Evolutionary conservation across 2,329 filamentous ascomycete genomes (phyloP).

Genomic region (Pyricularia pennisetigena): DNA sequence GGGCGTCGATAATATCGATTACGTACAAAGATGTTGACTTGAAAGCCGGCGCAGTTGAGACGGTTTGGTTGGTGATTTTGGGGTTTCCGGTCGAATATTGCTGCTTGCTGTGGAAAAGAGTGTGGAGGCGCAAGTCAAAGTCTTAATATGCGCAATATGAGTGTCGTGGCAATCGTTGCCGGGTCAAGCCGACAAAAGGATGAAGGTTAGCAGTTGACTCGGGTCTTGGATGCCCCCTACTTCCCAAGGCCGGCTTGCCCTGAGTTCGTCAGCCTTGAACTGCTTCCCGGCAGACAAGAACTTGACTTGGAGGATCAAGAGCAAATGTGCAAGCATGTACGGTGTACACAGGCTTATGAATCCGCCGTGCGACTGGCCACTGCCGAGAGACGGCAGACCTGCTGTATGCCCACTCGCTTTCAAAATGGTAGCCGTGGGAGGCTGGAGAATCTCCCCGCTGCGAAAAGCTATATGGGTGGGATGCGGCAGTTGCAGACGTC

Average conservation of each 20-base stretch:
- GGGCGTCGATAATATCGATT: background rate
- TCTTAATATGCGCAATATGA: background rate
- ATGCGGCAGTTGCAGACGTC: background rate
- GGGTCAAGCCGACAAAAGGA: background rate
- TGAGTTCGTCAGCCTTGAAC: background rate
- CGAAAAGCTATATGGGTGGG: background rate
- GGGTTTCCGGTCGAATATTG: background rate
- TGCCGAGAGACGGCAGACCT: background rate
- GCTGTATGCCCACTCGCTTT: background rate
- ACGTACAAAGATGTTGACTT: background rate
- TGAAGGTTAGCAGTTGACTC: constrained; percentile 1
- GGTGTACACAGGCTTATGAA: background rate
- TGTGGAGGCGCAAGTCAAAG: background rate
- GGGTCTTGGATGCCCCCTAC: background rate
- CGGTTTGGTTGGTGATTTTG: background rate
- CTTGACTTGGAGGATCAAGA: background rate
- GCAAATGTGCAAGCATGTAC: background rate
- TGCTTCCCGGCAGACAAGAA: background rate
- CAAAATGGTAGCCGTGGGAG: background rate
- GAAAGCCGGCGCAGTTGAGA: background rate
- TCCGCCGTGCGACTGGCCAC: background rate
- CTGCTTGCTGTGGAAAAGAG: background rate
- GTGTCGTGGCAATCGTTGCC: background rate
- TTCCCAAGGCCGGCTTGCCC: background rate
- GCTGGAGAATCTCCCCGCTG: background rate